A percentile compares a stretch with the other conserved stretches of the same genome.
Evolutionary conservation across 73 alveolate species (phyloP).

Genomic region (Stentor coeruleus): DNA sequence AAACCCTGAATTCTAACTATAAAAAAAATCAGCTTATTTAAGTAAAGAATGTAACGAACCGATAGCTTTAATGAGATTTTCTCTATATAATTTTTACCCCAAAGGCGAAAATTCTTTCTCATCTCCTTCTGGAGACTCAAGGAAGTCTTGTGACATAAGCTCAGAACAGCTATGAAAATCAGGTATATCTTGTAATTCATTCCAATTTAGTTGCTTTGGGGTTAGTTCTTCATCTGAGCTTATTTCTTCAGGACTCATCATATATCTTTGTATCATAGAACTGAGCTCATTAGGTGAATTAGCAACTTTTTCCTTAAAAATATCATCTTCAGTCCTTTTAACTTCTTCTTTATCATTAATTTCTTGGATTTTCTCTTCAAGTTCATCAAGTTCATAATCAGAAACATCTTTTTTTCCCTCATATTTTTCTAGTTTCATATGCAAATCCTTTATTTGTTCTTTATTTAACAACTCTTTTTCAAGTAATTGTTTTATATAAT

Average conservation of each 20-base stretch:
- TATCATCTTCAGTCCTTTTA: conserved; percentile 6
- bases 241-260: conserved; percentile 11
- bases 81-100: neutral
- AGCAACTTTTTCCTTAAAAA: neutral
- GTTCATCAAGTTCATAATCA: neutral
- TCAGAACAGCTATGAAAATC: neutral
- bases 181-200: neutral
- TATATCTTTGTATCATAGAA: neutral
- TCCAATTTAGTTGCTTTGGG: neutral
- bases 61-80: neutral
- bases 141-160: neutral
- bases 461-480: conserved; percentile 46
- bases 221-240: neutral
- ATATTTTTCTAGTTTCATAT: too few relatives aligned
- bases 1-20: too few relatives aligned
- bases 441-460: too few relatives aligned
- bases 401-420: too few relatives aligned
- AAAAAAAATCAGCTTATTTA: too few relatives aligned
- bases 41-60: neutral
- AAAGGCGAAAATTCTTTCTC: neutral
- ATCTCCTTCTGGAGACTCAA: neutral
- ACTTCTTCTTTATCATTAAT: neutral
- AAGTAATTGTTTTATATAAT: neutral
- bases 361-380: neutral
- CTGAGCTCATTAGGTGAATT: conserved; percentile 7